These are phyloP conservation scores for Diplodia mutila DNA, from an alignment of 2,329 filamentous ascomycete species.

Conservation along the genomic window DNA sequence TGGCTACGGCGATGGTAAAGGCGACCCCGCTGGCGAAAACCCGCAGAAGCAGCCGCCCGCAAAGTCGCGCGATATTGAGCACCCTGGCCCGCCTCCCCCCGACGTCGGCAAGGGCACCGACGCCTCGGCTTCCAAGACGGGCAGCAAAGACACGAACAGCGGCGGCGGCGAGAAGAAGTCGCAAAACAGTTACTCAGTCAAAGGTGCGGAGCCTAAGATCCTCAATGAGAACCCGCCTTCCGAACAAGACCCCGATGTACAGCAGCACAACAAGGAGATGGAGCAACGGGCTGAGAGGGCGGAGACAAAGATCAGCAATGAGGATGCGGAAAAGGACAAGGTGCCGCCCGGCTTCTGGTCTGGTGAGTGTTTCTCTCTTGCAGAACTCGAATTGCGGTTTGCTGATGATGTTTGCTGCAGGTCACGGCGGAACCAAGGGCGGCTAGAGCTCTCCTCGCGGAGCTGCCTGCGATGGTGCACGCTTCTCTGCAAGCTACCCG, in stretches of 20 bases:
- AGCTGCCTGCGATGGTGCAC: background rate
- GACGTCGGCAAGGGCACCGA: slow-evolving; percentile 44
- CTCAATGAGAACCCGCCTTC: slow-evolving; percentile 37
- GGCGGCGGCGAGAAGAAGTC: slow-evolving; percentile 9
- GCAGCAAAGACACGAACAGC: slow-evolving; percentile 14
- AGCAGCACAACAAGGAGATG: slow-evolving; percentile 51
- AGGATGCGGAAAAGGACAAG: slow-evolving; percentile 47
- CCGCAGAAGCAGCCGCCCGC: slow-evolving; percentile 48
- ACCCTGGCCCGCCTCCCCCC: slow-evolving; percentile 50
- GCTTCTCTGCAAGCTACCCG: background rate
- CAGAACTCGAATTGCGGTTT: background rate
- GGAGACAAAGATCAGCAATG: slow-evolving; percentile 42
- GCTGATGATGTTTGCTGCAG: slow-evolving; percentile 24
- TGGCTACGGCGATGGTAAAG: slow-evolving; percentile 50
- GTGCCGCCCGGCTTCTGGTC: slow-evolving; percentile 46
- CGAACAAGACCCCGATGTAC: slow-evolving; percentile 39
- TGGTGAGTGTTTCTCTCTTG: slow-evolving; percentile 34
- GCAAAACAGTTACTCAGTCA: slow-evolving; percentile 28
- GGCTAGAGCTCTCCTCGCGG: slow-evolving; percentile 27
- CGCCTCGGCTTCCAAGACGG: slow-evolving; percentile 32
- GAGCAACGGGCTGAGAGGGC: slow-evolving; percentile 48
- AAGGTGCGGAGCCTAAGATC: slow-evolving; percentile 50
- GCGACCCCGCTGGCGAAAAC: slow-evolving; percentile 49
- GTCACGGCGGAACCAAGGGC: slow-evolving; percentile 35
- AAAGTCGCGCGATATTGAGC: slow-evolving; percentile 45